These are phyloP conservation scores for Solanum sejunctum DNA, from an alignment of 257 asterid genomes.

Conservation along the genomic window DNA sequence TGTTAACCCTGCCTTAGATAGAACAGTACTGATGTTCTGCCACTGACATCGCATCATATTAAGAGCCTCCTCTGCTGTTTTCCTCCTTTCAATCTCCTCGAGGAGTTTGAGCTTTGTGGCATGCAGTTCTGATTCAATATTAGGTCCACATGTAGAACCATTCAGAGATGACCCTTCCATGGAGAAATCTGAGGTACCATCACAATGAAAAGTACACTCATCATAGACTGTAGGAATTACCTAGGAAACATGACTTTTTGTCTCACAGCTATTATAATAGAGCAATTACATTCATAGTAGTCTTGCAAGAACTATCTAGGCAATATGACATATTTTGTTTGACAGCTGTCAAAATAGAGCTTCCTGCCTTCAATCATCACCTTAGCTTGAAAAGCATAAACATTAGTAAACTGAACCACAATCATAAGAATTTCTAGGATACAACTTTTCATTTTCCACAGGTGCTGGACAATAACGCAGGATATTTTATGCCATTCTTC, in stretches of 20 bases:
- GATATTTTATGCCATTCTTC: not conserved
- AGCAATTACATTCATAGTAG: not conserved
- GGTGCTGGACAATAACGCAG: not conserved
- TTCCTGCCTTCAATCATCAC: not conserved
- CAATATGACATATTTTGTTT: not conserved
- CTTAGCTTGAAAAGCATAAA: not conserved
- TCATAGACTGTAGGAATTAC: not conserved
- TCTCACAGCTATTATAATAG: not conserved
- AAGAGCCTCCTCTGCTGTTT: slow-evolving; percentile 50
- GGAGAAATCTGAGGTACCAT: slow-evolving; percentile 41
- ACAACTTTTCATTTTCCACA: not conserved
- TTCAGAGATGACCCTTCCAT: slow-evolving; percentile 41
- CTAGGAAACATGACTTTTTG: not conserved
- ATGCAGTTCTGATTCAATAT: slow-evolving; percentile 30
- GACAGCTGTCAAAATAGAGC: not conserved
- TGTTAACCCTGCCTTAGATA: slow-evolving; percentile 54
- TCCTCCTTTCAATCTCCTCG: slow-evolving; percentile 59
- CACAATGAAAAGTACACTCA: not conserved
- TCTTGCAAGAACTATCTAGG: not conserved
- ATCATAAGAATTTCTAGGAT: not conserved
- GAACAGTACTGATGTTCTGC: slow-evolving; percentile 42
- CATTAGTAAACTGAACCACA: not conserved
- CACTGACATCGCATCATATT: slow-evolving; percentile 45
- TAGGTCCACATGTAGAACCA: slow-evolving; percentile 11
- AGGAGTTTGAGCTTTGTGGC: slow-evolving; percentile 31